These are phyloP conservation scores for Picochlorum sp. DNA, from an alignment of 139 green algal genomes.

Conservation along the genomic window DNA sequence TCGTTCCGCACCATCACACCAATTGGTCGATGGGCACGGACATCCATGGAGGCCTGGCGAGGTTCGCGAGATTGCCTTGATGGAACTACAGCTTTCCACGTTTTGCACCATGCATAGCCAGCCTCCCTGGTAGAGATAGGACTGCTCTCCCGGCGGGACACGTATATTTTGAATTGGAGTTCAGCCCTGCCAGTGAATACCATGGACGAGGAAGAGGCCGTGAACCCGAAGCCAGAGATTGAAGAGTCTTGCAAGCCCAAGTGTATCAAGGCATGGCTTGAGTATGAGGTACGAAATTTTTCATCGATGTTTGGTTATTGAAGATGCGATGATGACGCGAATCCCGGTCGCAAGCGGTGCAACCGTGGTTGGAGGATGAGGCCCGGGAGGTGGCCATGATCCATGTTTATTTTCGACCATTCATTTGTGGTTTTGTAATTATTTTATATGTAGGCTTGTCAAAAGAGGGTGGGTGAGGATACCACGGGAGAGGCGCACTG, in stretches of 20 bases:
- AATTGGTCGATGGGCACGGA: no score
- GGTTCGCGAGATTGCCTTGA: no score
- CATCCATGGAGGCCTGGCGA: no score
- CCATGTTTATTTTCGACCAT: no score
- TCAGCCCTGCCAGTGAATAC: not conserved
- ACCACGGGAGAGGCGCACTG: slow-evolving; percentile 29
- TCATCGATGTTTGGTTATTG: not conserved
- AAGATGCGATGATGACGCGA: not conserved
- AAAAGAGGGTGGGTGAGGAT: slow-evolving; percentile 25
- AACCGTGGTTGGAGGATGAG: slow-evolving; percentile 1
- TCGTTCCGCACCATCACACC: no score
- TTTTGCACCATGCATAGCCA: not conserved
- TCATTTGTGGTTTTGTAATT: not conserved
- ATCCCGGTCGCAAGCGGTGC: not conserved
- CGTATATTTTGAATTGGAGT: no score
- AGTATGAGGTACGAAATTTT: slow-evolving; percentile 21
- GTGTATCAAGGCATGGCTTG: slow-evolving; percentile 29
- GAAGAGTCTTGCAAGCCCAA: slow-evolving; percentile 36
- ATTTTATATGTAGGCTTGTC: slow-evolving; percentile 21
- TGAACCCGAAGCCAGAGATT: slow-evolving; percentile 24
- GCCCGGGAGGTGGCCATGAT: no score
- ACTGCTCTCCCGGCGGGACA: not conserved
- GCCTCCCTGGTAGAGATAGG: not conserved
- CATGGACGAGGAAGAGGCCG: slow-evolving; percentile 30
- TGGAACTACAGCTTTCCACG: no score